Base-by-base conservation (phyloP, 2,329 filamentous ascomycete species). In the Ascochyta lentis region DNA sequence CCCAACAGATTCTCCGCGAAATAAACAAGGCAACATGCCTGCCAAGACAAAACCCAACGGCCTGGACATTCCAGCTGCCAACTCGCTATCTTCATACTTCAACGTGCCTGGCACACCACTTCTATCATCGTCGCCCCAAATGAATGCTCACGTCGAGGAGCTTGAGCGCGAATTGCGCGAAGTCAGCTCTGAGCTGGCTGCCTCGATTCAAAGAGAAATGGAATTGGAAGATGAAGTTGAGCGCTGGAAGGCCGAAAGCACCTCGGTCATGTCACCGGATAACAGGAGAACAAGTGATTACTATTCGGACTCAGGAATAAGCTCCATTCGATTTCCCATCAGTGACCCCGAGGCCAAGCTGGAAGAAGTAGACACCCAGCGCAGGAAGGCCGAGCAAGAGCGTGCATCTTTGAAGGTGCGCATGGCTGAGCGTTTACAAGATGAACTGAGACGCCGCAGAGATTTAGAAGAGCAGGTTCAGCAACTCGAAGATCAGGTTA, bases 221-320 rank as follows among this genome's bases (percentile, higher is more conserved):
- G 95, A 99, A 66, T 78, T 99, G 29, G 95, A 99, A 76, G 95
- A 99, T 75, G 83, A 98, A 42, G 88, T 98, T 0, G 95, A 99
- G 64, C 84, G 90, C 54, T 79, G 96, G 65, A 93, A 97, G 73
- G 80, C 86, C n/a, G 92, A 97, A 69, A 82, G 83, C 60, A 81
- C 75, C 83, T 86, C 76, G 70, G 82, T 69, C 77, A 81, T 75
- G 71, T 80, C 64, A 67, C 76, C 81, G n/a, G 71, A 83, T 26
- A 87, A 85, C 60, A 89, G 90, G 73, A 86, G 94, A 58, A 96
- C 91, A 9, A 98, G 95, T 77, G 95, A 99, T 77, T 98, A 99
- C 78, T 99, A 95, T 74, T 99, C 95, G 2, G 95, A 99, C 75
- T 96, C 93, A 6, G 95, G 95, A 29, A 89, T 91, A 54, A 94